Conservation (phyloP, 2,329 filamentous ascomycete genomes). For the Pseudodiploospora longispora region DNA sequence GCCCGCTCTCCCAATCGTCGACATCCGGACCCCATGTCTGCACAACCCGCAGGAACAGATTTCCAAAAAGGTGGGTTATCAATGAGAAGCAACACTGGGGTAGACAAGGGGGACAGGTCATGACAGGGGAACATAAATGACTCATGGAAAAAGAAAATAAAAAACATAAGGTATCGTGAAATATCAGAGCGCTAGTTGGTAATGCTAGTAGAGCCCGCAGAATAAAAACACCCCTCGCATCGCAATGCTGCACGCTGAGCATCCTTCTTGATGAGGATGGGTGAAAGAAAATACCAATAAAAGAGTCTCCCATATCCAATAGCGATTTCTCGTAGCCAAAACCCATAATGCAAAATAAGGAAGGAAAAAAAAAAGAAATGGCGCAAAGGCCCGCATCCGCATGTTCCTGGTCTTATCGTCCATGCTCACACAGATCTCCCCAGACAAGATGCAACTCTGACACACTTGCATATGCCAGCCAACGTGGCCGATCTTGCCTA, state of each 20-base stretch:
- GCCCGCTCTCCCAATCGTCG: not conserved
- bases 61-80: not conserved
- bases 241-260: slow-evolving; percentile 1
- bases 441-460: not conserved
- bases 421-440: too few relatives aligned
- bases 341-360: not conserved
- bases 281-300: not conserved
- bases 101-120: not conserved
- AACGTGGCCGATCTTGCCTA: not conserved
- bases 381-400: slow-evolving; percentile 4
- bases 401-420: not conserved
- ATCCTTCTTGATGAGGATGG: too few relatives aligned
- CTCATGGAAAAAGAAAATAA: not conserved
- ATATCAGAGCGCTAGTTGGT: slow-evolving; percentile 3
- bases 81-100: not conserved
- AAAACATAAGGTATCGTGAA: slow-evolving; percentile 5
- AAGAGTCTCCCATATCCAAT: not conserved
- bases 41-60: not conserved
- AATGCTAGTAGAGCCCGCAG: slow-evolving; percentile 1
- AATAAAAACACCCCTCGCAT: slow-evolving; percentile 5
- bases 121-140: not conserved
- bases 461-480: not conserved
- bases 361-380: slow-evolving; percentile 3
- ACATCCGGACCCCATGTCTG: too few relatives aligned
- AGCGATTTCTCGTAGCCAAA: not conserved